Evolutionary conservation across 139 green algal species (phyloP), one percentile per base, ranked within the genome.

Genomic region (Penium margaritaceum): DNA sequence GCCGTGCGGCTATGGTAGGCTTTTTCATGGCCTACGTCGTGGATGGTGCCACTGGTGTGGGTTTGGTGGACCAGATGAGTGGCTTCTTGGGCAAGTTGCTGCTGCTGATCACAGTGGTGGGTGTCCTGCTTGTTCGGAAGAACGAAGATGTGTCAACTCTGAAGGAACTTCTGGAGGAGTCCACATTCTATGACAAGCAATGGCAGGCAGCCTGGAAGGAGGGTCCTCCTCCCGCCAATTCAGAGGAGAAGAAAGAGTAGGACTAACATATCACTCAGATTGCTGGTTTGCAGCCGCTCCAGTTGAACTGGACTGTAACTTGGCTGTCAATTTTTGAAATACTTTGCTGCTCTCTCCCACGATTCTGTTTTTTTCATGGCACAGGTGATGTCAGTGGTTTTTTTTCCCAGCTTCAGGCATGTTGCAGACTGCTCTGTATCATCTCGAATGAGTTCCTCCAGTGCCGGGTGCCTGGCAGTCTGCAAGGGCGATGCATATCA

Each of bases 141-240:
- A 67, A 57, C 3, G 62, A 79, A 17, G 84, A 88, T 43, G 24
- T 87, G 17, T 54, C 78, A 36, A 76, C 60, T 21, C 41, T 87
- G 43, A 84, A 85, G 69, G 66, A 66, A 1, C 74, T 87, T 24
- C 63, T 63, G 14, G 70, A 87, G 24, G 84, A 88, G 70, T 76
- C 55, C 12, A 88, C 82, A 9, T 88, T 87, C 74, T 88, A 88
- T 55, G 84, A 88, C 63, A 83, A 81, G 70, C 84, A 88, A 63
- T 88, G 84, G 84, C 44, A 85, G 6, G 78, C 78, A 15, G 85
- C 76, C 4, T 88, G 84, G 84, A 79, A 79, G 53, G 82, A 87
- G 32, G 36, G 83, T 15, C 81, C 82, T 3, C 77, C 81, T 39
- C 67, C 54, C 37, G 33, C 54, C 4, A 58, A 83, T 15, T n/a